These are phyloP conservation scores for Protomyces arabidopsidicola DNA, from an alignment of 1,139 yeast species.

Conservation along the genomic window DNA sequence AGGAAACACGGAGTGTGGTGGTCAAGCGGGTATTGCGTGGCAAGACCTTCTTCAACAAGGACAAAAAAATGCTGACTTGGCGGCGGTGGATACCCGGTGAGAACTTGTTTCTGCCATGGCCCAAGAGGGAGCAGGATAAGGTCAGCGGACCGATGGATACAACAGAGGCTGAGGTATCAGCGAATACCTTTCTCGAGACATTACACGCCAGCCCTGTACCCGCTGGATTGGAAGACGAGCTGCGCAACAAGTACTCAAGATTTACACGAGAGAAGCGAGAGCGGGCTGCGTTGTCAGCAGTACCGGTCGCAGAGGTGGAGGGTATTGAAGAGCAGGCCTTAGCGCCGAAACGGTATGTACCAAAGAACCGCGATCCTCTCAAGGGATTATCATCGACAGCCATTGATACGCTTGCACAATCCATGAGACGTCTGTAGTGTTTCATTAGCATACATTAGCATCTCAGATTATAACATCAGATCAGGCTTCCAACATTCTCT, in stretches of 20 bases:
- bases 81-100: constrained; percentile 29
- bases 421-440: background rate
- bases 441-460: background rate
- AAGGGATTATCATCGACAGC: constrained; percentile 1
- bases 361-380: background rate
- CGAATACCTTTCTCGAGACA: constrained; percentile 18
- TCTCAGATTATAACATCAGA: constrained; percentile 39
- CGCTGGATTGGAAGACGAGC: constrained; percentile 7
- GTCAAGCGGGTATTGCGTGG: constrained; percentile 27
- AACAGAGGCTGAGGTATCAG: constrained; percentile 7
- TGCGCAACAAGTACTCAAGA: constrained; percentile 25
- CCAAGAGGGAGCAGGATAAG: constrained; percentile 9
- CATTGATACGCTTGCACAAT: constrained; percentile 13
- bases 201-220: constrained; percentile 16
- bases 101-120: constrained; percentile 29
- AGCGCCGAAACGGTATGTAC: background rate
- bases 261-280: background rate
- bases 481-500: constrained; percentile 73
- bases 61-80: constrained; percentile 28
- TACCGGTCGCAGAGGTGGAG: background rate
- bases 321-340: background rate
- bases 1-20: constrained; percentile 18
- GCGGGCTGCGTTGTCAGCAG: background rate
- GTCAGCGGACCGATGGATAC: constrained; percentile 23
- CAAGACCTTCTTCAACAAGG: constrained; percentile 25